These are phyloP conservation scores for Termitomyces sp. DNA, from an alignment of 768 basidiomycete species.

Conservation along the genomic window DNA sequence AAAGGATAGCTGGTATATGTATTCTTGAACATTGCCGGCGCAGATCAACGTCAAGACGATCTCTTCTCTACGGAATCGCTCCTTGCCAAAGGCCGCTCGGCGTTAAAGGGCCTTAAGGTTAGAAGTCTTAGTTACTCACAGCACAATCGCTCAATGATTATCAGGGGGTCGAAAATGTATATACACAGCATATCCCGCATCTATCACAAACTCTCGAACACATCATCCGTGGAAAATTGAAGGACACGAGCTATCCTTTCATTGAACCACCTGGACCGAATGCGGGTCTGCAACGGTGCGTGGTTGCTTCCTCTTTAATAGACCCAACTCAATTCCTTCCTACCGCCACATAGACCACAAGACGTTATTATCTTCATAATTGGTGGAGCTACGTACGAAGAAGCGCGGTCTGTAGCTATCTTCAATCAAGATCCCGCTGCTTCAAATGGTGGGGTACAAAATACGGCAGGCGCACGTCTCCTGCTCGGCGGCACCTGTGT, in stretches of 20 bases:
- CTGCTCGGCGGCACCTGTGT: constrained; percentile 92
- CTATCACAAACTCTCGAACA: constrained; percentile 89
- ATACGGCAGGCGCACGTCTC: constrained; percentile 64
- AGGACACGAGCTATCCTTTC: constrained; percentile 89
- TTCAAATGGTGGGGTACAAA: constrained; percentile 38
- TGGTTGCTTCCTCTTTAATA: background rate
- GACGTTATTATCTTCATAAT: constrained; percentile 97
- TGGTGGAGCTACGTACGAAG: constrained; percentile 95
- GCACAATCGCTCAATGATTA: background rate
- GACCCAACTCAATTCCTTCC: background rate
- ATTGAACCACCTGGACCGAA: constrained; percentile 60
- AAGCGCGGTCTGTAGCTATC: constrained; percentile 78
- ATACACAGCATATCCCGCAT: constrained; percentile 95
- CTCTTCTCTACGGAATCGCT: constrained; percentile 94
- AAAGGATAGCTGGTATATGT: constrained; percentile 79
- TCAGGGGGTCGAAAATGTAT: constrained; percentile 97
- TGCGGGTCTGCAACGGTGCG: constrained; percentile 65
- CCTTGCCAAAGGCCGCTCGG: constrained; percentile 89
- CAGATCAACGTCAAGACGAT: constrained; percentile 96
- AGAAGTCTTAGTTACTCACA: background rate
- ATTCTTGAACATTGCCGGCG: constrained; percentile 86
- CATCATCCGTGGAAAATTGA: constrained; percentile 78
- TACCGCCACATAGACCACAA: constrained; percentile 60
- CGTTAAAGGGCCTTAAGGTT: constrained; percentile 92
- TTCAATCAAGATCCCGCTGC: constrained; percentile 76